A percentile compares a stretch with the other conserved stretches of the same genome.
Evolutionary conservation across 2,329 filamentous ascomycete genomes (phyloP).

Genomic region (Talaromyces sp.): DNA sequence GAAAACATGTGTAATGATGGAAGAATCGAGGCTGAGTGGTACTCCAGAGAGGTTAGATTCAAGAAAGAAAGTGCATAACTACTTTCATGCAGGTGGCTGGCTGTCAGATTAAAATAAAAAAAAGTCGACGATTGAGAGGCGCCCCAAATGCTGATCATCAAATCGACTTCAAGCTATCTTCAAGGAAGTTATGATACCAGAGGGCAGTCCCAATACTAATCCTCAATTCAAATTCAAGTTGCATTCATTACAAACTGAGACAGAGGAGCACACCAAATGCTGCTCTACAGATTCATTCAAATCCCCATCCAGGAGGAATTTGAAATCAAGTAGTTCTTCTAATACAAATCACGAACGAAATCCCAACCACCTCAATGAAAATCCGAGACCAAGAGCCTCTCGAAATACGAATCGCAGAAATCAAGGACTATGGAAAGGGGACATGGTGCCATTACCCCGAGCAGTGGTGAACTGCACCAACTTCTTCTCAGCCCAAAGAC

Average conservation of each 20-base stretch:
- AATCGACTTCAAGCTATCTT: not conserved
- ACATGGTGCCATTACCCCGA: not conserved
- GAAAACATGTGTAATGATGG: not conserved
- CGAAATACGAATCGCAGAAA: not conserved
- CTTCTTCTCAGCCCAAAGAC: not conserved
- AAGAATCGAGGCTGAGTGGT: not conserved
- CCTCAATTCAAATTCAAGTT: not conserved
- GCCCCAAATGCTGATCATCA: not conserved
- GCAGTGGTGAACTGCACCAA: not conserved
- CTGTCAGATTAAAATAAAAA: not conserved
- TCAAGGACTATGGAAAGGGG: not conserved
- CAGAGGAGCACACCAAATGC: not conserved
- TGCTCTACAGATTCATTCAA: not conserved
- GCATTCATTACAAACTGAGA: not conserved
- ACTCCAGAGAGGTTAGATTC: not conserved
- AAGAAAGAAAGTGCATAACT: not conserved
- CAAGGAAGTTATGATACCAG: not conserved
- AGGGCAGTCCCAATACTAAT: not conserved
- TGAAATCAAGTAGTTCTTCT: not conserved
- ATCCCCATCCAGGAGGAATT: not conserved
- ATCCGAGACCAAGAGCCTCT: not conserved
- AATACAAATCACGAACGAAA: not conserved
- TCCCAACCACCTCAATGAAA: not conserved
- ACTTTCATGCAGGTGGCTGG: not conserved
- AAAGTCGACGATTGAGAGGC: not conserved